phyloP scores from a whole-genome alignment of 1,284 basidiomycete genomes.

The Tilletia caries region DNA sequence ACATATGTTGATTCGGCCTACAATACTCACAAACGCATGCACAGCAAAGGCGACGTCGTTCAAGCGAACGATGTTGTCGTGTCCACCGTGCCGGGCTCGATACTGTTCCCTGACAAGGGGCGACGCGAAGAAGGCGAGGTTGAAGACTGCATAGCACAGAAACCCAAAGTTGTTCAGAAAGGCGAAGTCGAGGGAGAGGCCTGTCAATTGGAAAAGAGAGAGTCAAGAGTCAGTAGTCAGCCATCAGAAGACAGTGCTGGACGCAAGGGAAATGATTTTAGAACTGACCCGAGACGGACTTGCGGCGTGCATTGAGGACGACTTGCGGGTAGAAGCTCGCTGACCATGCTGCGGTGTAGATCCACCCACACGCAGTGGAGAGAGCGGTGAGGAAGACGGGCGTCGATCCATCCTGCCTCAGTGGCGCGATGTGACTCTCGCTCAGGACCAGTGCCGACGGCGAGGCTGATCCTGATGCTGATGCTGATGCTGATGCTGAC shows the following conservation, averaged over 20 bases:
- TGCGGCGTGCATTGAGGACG: slow-evolving; percentile 26
- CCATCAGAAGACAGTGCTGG: neutral
- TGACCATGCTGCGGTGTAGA: slow-evolving; percentile 42
- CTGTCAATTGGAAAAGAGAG: slow-evolving; percentile 8
- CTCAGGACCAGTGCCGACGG: no score
- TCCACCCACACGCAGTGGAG: slow-evolving; percentile 42
- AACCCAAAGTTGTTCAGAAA: slow-evolving; percentile 41
- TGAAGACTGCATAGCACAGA: slow-evolving; percentile 35
- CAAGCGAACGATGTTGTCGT: slow-evolving; percentile 32
- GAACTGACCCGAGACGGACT: slow-evolving; percentile 17
- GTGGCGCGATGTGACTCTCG: neutral
- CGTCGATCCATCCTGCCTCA: neutral
- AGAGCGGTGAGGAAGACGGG: slow-evolving; percentile 19
- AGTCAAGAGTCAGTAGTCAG: neutral
- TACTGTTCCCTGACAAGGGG: slow-evolving; percentile 32
- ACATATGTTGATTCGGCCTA: no score
- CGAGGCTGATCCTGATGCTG: neutral
- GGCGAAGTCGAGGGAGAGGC: slow-evolving; percentile 42
- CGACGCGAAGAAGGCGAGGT: slow-evolving; percentile 28
- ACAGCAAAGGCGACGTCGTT: slow-evolving; percentile 39
- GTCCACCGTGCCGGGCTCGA: slow-evolving; percentile 25
- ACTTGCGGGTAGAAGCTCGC: slow-evolving; percentile 48
- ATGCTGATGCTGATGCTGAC: neutral
- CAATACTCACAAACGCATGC: slow-evolving; percentile 27
- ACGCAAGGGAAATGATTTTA: neutral